Evolutionary conservation across 306 rosid genomes (phyloP).

Genomic region (Prunus dulcis): DNA sequence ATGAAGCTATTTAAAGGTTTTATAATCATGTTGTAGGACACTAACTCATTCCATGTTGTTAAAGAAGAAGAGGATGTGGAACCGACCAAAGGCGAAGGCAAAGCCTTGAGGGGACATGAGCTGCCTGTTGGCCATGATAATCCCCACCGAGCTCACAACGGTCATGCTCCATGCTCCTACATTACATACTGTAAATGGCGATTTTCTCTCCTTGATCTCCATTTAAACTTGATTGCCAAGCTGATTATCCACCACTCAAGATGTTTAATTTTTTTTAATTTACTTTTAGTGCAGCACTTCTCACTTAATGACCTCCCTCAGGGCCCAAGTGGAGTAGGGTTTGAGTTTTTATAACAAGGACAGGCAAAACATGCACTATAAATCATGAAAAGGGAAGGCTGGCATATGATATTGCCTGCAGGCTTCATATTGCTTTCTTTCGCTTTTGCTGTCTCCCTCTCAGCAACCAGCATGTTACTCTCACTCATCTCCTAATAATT

Average conservation of each 20-base stretch:
- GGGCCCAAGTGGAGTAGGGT: background rate
- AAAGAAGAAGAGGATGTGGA: background rate
- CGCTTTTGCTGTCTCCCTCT: background rate
- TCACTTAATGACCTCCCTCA: too few species aligned
- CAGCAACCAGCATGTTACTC: background rate
- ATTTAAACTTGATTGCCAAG: background rate
- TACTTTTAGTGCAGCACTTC: background rate
- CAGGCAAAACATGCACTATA: background rate
- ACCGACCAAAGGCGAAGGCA: conserved; percentile 27
- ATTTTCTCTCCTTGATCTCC: conserved; percentile 13
- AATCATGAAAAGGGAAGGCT: background rate
- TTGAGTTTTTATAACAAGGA: background rate
- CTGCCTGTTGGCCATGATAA: conserved; percentile 33
- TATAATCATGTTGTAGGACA: background rate
- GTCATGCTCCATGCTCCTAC: conserved; percentile 38
- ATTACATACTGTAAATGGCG: conserved; percentile 11
- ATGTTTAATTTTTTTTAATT: too few species aligned
- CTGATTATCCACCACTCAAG: too few species aligned
- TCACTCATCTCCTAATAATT: background rate
- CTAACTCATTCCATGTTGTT: background rate
- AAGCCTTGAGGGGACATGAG: conserved; percentile 27
- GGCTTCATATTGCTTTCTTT: background rate
- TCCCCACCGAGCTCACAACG: conserved; percentile 34
- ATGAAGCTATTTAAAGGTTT: background rate
- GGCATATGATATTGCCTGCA: background rate